A percentile compares a stretch with the other conserved stretches of the same genome.
phyloP scores from a whole-genome alignment of 2,329 filamentous ascomycete genomes.

The Claviceps digitariae region DNA sequence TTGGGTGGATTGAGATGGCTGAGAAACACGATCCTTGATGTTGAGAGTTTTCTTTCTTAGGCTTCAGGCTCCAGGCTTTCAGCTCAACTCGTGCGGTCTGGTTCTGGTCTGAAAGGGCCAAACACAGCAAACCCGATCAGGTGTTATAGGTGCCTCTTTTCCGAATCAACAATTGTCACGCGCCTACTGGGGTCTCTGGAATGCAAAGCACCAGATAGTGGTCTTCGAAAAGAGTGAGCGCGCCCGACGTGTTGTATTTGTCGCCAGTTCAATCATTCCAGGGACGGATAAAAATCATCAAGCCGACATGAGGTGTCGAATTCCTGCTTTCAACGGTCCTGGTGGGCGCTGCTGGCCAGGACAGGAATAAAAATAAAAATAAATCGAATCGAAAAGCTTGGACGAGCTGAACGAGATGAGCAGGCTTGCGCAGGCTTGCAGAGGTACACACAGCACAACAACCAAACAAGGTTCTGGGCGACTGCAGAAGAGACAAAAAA shows the following conservation, averaged over 20 bases:
- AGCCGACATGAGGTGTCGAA: background rate
- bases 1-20: background rate
- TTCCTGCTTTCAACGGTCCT: background rate
- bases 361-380: background rate
- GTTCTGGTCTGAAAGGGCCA: background rate
- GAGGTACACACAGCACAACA: no score
- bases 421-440: background rate
- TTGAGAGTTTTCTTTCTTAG: no score
- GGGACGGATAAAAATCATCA: background rate
- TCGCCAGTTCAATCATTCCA: background rate
- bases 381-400: background rate
- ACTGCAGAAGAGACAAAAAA: background rate
- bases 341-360: background rate
- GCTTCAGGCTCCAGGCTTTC: no score
- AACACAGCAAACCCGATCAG: no score
- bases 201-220: background rate
- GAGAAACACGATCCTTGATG: no score
- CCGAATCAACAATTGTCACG: background rate
- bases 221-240: background rate
- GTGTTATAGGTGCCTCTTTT: background rate
- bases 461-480: no score
- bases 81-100: no score
- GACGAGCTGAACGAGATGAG: background rate
- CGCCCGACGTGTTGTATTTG: background rate
- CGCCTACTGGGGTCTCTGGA: background rate